A percentile compares a stretch with the other conserved stretches of the same genome.
These are phyloP conservation scores for Rhodotorula diobovata DNA, from an alignment of 768 basidiomycete genomes.

Conservation along the genomic window DNA sequence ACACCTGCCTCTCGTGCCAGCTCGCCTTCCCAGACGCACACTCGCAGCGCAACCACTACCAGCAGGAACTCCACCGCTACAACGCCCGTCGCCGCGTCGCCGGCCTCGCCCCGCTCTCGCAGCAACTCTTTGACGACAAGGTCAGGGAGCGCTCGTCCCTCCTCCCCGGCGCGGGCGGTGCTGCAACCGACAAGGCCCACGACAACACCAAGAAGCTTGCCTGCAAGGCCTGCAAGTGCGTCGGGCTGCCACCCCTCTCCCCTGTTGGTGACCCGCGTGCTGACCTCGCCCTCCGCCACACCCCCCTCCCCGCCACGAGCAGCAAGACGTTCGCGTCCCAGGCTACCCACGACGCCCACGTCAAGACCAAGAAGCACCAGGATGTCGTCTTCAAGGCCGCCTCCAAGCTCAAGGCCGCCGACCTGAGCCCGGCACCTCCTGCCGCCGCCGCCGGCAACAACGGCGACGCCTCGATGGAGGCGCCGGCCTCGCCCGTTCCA, in stretches of 20 bases:
- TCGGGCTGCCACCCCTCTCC: conserved; percentile 15
- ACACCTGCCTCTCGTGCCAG: conserved; percentile 85
- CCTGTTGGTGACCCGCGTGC: neutral
- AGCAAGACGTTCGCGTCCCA: conserved; percentile 87
- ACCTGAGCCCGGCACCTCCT: conserved; percentile 5
- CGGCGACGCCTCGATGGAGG: conserved; percentile 15
- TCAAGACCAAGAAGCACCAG: conserved; percentile 82
- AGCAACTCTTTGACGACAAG: conserved; percentile 75
- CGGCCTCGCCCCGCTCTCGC: conserved; percentile 75
- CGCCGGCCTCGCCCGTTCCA: conserved; percentile 25
- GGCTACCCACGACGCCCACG: conserved; percentile 81
- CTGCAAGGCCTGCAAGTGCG: conserved; percentile 82
- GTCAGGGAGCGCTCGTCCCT: conserved; percentile 60
- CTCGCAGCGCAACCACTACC: conserved; percentile 83
- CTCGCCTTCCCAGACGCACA: conserved; percentile 78
- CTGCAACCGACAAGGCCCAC: conserved; percentile 5
- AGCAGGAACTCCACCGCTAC: conserved; percentile 91
- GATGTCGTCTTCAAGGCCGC: conserved; percentile 61
- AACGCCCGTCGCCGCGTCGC: conserved; percentile 83
- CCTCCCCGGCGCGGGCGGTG: neutral
- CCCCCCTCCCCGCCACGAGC: conserved; percentile 17
- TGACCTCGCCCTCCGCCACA: no score
- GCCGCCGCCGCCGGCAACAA: neutral
- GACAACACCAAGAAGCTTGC: conserved; percentile 31
- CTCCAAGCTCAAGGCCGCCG: conserved; percentile 29